These are phyloP conservation scores for Artomyces pyxidatus DNA, from an alignment of 768 basidiomycete species.

Conservation along the genomic window DNA sequence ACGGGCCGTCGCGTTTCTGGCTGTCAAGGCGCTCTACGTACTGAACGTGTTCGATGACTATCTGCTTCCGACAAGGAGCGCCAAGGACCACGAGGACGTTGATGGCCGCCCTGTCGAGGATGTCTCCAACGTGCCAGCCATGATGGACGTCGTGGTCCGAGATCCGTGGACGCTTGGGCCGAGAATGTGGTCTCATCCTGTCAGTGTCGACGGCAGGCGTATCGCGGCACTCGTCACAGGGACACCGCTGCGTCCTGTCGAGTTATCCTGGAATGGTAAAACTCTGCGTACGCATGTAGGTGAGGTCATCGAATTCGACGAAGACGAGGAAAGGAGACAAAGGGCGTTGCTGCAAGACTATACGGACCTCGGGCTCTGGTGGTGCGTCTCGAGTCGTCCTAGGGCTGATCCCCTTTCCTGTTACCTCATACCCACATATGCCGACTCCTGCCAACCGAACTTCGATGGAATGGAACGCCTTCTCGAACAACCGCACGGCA, in stretches of 20 bases:
- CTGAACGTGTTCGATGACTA: constrained; percentile 79
- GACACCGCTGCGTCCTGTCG: constrained; percentile 40
- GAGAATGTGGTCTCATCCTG: constrained; percentile 55
- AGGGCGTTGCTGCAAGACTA: constrained; percentile 54
- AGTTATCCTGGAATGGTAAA: constrained; percentile 31
- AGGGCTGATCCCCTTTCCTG: constrained; percentile 44
- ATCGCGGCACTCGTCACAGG: constrained; percentile 64
- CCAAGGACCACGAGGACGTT: constrained; percentile 42
- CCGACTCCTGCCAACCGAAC: constrained; percentile 39
- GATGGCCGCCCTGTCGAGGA: constrained; percentile 40
- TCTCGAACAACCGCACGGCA: constrained; percentile 41
- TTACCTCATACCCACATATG: constrained; percentile 60
- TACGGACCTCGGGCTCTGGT: constrained; percentile 54
- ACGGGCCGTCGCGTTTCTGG: constrained; percentile 74
- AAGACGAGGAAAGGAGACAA: constrained; percentile 37
- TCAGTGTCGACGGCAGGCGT: constrained; percentile 41
- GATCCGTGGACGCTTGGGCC: constrained; percentile 60
- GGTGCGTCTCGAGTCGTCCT: constrained; percentile 52
- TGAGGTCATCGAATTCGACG: constrained; percentile 31
- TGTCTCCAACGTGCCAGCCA: constrained; percentile 38
- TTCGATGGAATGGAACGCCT: constrained; percentile 46
- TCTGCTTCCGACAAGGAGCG: constrained; percentile 60
- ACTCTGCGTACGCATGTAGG: constrained; percentile 30
- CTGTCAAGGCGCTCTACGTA: constrained; percentile 58
- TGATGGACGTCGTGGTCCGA: constrained; percentile 51